Conservation (phyloP, 306 rosid genomes). For the Cicer yamashitae region DNA sequence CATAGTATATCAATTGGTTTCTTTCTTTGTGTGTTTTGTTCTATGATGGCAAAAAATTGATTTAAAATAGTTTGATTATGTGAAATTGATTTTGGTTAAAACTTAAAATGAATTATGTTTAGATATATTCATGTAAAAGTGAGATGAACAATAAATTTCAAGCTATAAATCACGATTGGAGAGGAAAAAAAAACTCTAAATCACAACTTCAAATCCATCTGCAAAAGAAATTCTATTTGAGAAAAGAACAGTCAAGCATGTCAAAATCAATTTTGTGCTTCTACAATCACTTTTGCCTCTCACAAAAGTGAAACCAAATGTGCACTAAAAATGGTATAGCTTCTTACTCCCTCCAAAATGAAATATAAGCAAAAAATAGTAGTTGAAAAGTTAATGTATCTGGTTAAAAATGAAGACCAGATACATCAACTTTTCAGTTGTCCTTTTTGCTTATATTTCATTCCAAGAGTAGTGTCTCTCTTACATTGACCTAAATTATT, state of each 20-base stretch:
- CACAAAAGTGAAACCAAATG: background rate
- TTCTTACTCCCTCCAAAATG: background rate
- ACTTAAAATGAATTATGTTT: background rate
- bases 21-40: background rate
- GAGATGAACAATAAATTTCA: background rate
- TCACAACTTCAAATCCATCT: background rate
- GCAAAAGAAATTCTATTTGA: background rate
- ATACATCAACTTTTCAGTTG: no score
- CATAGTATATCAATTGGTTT: background rate
- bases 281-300: background rate
- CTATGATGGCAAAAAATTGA: background rate
- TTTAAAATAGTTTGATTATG: background rate
- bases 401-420: no score
- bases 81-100: background rate
- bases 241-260: background rate
- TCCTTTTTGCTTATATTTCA: no score
- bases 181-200: background rate
- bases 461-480: background rate
- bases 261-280: background rate
- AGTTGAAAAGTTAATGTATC: no score
- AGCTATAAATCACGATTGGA: background rate
- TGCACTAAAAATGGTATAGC: constrained; percentile 9
- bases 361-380: no score
- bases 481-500: background rate
- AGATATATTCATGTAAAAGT: background rate